Evolutionary conservation across 108 stramenopile species (phyloP), one percentile per base, ranked within the genome.

Genomic region (Cyclotella atomus): DNA sequence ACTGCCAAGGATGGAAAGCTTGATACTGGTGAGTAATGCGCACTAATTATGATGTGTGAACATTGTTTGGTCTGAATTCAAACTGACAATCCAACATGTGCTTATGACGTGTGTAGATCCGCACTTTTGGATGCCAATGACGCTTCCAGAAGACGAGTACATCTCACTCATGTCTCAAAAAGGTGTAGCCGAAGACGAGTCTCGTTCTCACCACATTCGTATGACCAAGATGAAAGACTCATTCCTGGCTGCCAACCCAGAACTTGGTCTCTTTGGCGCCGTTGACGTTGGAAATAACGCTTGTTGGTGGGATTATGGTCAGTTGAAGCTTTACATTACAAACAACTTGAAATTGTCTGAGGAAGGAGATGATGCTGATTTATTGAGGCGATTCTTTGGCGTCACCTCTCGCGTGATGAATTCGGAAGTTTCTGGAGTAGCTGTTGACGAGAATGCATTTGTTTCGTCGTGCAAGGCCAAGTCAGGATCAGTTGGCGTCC

Each of bases 251-350:
- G 71, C 71, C 8, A 76, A 75, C 23, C 61, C 79, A 4, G 81
- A 77, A 25, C 68, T 95, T 73, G 97, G 96, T 47, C 76, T 99
- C 45, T 97, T 99, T 86, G 98, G 98, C 10, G 95, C 98, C 4
- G 97, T 99, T 30, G 92, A 99, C 81, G 97, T 99, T 34, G 98
- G 98, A 34, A 90, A 81, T 53, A 87, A 91, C 60, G 97, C 97
- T 12, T 96, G 92, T 68, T 98, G 98, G 98, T 98, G 97, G 98
- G 98, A 99, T 83, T 99, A 99, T 73, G 98, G 98, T 17, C 96
- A 91, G 73, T 85, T 99, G 47, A 92, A 95, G 76, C 87, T 99
- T 23, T 99, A 98, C 69, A 88, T 87, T 57, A 85, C 83, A 52
- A 99, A 99, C 84, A 87, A 94, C 47, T 59, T 87, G 15, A 83